phyloP scores from a whole-genome alignment of 129 eudicot genomes.

The Flaveria bidentis region DNA sequence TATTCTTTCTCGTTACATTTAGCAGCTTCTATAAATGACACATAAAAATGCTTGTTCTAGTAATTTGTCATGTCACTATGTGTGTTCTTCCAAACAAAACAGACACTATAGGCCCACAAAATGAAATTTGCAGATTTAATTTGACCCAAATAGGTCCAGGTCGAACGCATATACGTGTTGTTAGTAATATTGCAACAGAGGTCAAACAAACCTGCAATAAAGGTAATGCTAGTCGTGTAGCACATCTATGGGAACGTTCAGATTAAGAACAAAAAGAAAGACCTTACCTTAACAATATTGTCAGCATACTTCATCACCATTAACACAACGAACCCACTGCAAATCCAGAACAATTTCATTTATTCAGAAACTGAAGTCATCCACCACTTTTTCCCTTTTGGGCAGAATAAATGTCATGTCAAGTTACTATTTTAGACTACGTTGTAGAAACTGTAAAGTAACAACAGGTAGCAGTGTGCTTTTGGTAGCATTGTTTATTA shows the following conservation, averaged over 20 bases:
- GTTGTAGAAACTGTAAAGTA: neutral
- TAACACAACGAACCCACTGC: conserved; percentile 96
- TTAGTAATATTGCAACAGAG: conserved; percentile 96
- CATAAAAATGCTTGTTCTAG: neutral
- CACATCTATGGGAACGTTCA: conserved; percentile 11
- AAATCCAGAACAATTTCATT: conserved; percentile 15
- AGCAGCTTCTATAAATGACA: neutral
- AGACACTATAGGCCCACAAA: neutral
- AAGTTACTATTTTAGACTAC: neutral
- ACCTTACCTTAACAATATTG: conserved; percentile 90
- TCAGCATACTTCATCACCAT: conserved; percentile 99
- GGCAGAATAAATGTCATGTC: neutral
- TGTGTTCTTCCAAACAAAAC: neutral
- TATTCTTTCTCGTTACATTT: too few species aligned
- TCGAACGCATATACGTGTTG: conserved; percentile 38
- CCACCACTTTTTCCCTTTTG: neutral
- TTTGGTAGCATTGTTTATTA: neutral
- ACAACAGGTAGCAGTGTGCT: neutral
- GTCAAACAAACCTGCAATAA: conserved; percentile 85
- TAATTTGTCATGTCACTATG: neutral
- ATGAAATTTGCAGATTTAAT: neutral
- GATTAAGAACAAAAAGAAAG: conserved; percentile 14
- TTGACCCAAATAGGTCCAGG: neutral
- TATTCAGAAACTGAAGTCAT: neutral
- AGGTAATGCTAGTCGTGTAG: neutral